Evolutionary conservation across 768 basidiomycete genomes (phyloP), one percentile per base, ranked within the genome.

Genomic region (Suillus fuscotomentosus): DNA sequence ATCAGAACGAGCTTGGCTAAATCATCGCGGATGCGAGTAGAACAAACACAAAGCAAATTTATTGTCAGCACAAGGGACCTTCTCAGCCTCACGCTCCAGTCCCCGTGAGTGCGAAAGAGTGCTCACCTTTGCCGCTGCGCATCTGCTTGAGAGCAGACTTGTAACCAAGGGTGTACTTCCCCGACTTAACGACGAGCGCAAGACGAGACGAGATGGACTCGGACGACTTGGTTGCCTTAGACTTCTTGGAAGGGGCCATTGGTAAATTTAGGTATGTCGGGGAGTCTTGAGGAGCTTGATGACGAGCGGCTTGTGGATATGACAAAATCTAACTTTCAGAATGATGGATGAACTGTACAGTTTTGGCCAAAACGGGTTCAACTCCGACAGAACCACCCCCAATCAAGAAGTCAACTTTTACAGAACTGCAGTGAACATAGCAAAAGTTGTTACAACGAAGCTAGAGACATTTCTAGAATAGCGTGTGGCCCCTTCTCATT

Each of bases 31-130:
- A 51, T 63, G 17, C 55, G 43, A 56, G 36, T 60, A 56, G 50
- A 60, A 68, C 48, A 65, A 69, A 73, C 60, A 67, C 62, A 70
- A 59, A 71, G 61, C 62, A 69, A 75, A 67, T 70, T 56, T 66
- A 65, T 62, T 50, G 80, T 94, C 76, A 94, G 92, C 81, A 79
- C 80, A 87, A 91, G 91, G 92, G 92, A 94, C 94, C 94, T 97
- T 96, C 95, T 95, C 94, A 95, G 94, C 95, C 85, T 90, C 83
- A 86, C 82, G 94, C 94, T 95, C 94, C 94, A 94, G 94, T 88
- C 94, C 93, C 92, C 87, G 84, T 78, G 85, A 85, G 81, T 84
- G 78, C 78, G 79, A 71, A 60, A 63, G 62, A 63, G 73, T 74
- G 75, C 95, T 85, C 79, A 98, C 97, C 94, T 86, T 97, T 97